Percentiles rank a stretch among this genome's conserved stretches.
Evolutionary conservation across 176 grass and related monocot genomes (phyloP).

Genomic region (Alopecurus myosuroides): DNA sequence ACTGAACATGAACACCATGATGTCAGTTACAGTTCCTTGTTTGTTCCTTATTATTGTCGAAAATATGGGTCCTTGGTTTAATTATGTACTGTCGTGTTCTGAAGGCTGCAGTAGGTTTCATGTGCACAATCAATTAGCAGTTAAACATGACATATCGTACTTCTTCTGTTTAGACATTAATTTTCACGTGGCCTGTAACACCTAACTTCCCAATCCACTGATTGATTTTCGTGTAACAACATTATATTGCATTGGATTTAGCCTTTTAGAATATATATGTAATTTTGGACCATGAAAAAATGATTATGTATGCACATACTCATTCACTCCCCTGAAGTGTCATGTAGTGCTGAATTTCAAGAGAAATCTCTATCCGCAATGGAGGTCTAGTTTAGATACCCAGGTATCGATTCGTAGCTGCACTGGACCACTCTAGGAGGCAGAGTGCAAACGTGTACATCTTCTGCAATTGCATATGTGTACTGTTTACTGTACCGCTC

Average conservation of each 20-base stretch:
- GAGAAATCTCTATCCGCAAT: not conserved
- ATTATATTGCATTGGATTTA: not conserved
- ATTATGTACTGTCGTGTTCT: not conserved
- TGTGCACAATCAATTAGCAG: not conserved
- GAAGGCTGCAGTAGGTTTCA: not conserved
- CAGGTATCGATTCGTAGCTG: not conserved
- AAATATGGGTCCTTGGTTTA: not conserved
- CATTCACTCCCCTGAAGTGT: not conserved
- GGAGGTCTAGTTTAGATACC: not conserved
- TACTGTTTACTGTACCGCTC: not conserved
- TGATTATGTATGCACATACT: not conserved
- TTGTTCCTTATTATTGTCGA: not conserved
- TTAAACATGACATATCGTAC: not conserved
- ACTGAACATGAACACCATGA: not conserved
- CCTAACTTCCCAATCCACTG: not conserved
- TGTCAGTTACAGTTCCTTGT: constrained; percentile 1
- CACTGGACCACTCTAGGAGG: not conserved
- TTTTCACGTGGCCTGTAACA: not conserved
- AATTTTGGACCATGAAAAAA: not conserved
- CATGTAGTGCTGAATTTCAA: not conserved
- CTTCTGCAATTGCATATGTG: not conserved
- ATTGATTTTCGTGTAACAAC: not conserved
- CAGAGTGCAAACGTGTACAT: not conserved
- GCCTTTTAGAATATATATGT: not conserved
- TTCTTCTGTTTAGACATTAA: not conserved